phyloP scores from a whole-genome alignment of 2,329 filamentous ascomycete genomes.

The Trichophyton benhamiae region DNA sequence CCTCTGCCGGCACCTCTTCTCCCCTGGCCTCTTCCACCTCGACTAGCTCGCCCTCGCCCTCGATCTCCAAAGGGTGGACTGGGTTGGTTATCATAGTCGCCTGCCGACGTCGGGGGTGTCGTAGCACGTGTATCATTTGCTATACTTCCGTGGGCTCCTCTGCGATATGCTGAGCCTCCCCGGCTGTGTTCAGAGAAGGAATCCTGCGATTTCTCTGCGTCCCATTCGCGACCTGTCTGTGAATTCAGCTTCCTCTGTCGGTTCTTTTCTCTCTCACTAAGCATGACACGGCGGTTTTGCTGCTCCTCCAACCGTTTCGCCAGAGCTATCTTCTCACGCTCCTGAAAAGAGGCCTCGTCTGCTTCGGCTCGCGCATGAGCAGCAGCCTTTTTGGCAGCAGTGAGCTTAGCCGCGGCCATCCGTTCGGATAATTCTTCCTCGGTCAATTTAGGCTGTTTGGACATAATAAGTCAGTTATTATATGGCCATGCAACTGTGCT shows the following conservation, averaged over 20 bases:
- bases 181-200: slow-evolving; percentile 31
- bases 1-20: slow-evolving; percentile 17
- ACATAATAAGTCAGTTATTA: no score
- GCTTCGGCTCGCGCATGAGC: slow-evolving; percentile 55
- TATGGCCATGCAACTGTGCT: no score
- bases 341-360: slow-evolving; percentile 52
- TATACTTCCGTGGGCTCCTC: slow-evolving; percentile 43
- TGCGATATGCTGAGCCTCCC: slow-evolving; percentile 33
- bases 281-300: slow-evolving; percentile 46
- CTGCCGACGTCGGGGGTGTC: neutral
- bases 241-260: slow-evolving; percentile 47
- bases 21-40: slow-evolving; percentile 19
- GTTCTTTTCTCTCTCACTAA: slow-evolving; percentile 50
- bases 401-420: slow-evolving; percentile 49
- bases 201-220: slow-evolving; percentile 48
- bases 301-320: slow-evolving; percentile 42
- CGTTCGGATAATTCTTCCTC: slow-evolving; percentile 51
- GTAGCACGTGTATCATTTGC: slow-evolving; percentile 23
- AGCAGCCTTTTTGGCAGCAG: slow-evolving; percentile 47
- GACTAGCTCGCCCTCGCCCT: neutral
- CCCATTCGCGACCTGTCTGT: slow-evolving; percentile 49
- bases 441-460: slow-evolving; percentile 46
- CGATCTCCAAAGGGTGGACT: neutral
- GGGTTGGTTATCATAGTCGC: neutral
- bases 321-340: slow-evolving; percentile 48